These are phyloP conservation scores for Toxoplasma gondii DNA, from an alignment of 169 alveolate genomes.

Conservation along the genomic window DNA sequence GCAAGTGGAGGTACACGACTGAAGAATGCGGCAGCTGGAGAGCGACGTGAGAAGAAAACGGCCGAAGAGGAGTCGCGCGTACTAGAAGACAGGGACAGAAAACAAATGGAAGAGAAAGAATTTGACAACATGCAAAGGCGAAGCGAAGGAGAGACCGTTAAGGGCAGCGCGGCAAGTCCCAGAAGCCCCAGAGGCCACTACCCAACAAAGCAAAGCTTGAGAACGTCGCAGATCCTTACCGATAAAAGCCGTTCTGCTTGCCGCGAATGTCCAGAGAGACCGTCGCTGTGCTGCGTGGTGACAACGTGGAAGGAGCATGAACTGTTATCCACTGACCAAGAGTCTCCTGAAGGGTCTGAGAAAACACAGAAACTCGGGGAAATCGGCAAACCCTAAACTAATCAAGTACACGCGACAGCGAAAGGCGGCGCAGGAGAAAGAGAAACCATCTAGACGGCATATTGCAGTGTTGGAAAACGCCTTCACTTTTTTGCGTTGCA, in stretches of 20 bases:
- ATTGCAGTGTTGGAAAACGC: too few relatives aligned
- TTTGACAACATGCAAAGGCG: neutral
- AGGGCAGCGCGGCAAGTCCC: neutral
- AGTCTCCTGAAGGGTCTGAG: neutral
- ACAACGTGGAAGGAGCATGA: neutral
- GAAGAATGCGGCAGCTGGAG: too few relatives aligned
- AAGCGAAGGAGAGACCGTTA: neutral
- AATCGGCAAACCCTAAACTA: too few relatives aligned
- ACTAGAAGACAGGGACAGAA: too few relatives aligned
- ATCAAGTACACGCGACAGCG: too few relatives aligned
- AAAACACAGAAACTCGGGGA: too few relatives aligned
- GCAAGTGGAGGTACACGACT: too few relatives aligned
- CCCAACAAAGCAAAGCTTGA: neutral
- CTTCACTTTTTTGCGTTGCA: too few relatives aligned
- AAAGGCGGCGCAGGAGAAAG: too few relatives aligned
- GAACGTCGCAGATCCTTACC: neutral
- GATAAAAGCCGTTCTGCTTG: constrained; percentile 11
- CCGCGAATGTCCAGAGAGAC: constrained; percentile 8
- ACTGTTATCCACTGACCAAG: constrained; percentile 3
- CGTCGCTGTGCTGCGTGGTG: neutral
- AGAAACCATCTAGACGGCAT: too few relatives aligned
- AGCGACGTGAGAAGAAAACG: too few relatives aligned
- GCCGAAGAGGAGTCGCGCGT: too few relatives aligned
- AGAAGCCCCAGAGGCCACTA: neutral
- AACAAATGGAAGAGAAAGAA: neutral